Conservation (phyloP, 2,329 filamentous ascomycete species). For the Metarhizium humberi region DNA sequence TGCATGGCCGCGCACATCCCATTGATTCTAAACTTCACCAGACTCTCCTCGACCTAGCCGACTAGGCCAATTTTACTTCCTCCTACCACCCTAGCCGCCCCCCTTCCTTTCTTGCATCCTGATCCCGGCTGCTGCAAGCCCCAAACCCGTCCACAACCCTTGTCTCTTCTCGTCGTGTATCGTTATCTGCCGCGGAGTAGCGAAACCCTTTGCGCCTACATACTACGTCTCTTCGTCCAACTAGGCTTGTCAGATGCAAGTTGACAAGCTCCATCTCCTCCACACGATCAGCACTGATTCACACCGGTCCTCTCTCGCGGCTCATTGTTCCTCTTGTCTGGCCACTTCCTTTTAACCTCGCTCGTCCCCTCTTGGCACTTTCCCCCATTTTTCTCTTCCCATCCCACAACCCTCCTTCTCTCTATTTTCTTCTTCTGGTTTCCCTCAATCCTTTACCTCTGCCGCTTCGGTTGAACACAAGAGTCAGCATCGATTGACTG, state of each 20-base stretch:
- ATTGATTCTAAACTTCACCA: too few relatives aligned
- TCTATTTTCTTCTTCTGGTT: background rate
- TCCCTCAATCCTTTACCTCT: background rate
- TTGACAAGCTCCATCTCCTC: background rate
- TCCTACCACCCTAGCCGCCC: too few relatives aligned
- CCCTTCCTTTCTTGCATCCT: background rate
- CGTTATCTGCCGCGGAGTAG: background rate
- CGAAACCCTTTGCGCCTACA: too few relatives aligned
- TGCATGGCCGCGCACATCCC: too few relatives aligned
- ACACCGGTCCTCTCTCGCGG: background rate
- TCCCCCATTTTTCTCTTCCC: background rate
- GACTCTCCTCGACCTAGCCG: background rate
- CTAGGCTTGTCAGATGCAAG: background rate
- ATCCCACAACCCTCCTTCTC: background rate
- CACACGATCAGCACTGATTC: constrained; percentile 1
- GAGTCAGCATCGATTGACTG: background rate
- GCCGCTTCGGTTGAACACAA: background rate
- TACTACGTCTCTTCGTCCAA: background rate
- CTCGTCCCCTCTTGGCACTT: background rate
- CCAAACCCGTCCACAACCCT: background rate
- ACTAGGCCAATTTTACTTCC: background rate
- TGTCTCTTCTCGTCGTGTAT: background rate
- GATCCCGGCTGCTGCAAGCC: constrained; percentile 1
- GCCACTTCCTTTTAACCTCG: constrained; percentile 1
- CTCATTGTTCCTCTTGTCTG: background rate